Evolutionary conservation across 2,329 filamentous ascomycete species (phyloP), one percentile per base, ranked within the genome.

Genomic region (Ophiocordyceps unilateralis): DNA sequence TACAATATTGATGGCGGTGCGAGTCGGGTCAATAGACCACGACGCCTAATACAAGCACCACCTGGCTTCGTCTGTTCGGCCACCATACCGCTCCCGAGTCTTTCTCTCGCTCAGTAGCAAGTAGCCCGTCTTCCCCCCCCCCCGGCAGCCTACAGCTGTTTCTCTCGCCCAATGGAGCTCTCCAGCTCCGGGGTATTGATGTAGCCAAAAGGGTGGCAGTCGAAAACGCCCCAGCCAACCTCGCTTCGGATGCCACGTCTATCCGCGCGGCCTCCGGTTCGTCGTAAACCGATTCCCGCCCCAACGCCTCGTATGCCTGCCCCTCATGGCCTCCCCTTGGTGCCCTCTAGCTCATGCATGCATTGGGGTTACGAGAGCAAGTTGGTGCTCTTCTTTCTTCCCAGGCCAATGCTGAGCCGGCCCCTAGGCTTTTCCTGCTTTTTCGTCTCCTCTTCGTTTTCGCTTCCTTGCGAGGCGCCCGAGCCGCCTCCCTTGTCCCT

Each of bases 361-460:
- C n/a, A n/a, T n/a, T n/a, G n/a, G n/a, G 32, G 14, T 36, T 19
- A 21, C 36, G 36, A 20, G 36, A 38, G 36, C 36, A 38, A 10
- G 19, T 17, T 40, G 19, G 11, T 24, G 58, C 75, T 81, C 70
- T 83, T 86, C 67, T 86, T 87, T 54, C 76, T 66, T 5, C 81
- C 78, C 12, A 86, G 53, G 45, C 73, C 66, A 50, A 78, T 76
- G 51, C 70, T 81, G 51, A 86, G 82, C 22, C 79, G 69, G 48
- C 78, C 76, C 58, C 75, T 79, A 40, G 67, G 58, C 53, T 66
- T 70, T n/a, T 68, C 61, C 43, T 65, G 64, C 56, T 72, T 73
- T 38, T 65, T 62, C 42, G 52, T 41, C 23, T 49, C 47, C 32
- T 54, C 53, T 45, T 49, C 49, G 50, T 54, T 58, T 37, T 63